Conservation (phyloP, 371 early-diverging fungal genomes). For the Thermomucor indicae-seudaticae region DNA sequence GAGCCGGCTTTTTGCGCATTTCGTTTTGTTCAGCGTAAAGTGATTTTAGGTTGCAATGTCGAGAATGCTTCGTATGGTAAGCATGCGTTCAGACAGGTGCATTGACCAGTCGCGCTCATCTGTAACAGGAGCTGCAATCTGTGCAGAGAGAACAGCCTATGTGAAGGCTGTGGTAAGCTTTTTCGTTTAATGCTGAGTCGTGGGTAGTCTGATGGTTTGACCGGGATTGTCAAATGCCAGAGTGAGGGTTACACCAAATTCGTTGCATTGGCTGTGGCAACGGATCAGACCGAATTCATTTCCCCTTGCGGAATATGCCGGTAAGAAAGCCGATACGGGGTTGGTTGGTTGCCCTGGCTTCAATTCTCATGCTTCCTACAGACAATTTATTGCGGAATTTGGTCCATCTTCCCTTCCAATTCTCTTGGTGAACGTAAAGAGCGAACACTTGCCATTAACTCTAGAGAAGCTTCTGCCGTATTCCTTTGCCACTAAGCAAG, state of each 20-base stretch:
- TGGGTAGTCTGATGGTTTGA: neutral
- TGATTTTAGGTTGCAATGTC: conserved; percentile 80
- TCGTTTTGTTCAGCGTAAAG: neutral
- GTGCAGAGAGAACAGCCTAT: conserved; percentile 83
- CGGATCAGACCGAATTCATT: conserved; percentile 51
- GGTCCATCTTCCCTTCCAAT: conserved; percentile 55
- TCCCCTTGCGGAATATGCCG: conserved; percentile 84
- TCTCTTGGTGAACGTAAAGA: conserved; percentile 50
- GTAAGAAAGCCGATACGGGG: conserved; percentile 13
- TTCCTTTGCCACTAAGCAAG: conserved; percentile 59
- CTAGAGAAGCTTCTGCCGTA: conserved; percentile 61
- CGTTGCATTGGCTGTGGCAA: conserved; percentile 61
- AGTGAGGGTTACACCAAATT: conserved; percentile 69
- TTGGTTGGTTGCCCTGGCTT: neutral
- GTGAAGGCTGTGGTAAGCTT: conserved; percentile 73
- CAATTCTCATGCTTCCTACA: conserved; percentile 6
- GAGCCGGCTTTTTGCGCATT: too few species aligned
- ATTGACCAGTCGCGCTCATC: neutral
- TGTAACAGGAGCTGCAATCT: conserved; percentile 60
- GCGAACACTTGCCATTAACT: conserved; percentile 39
- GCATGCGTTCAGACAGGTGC: neutral
- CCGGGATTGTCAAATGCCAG: conserved; percentile 16
- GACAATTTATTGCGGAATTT: conserved; percentile 82
- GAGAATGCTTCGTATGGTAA: conserved; percentile 80
- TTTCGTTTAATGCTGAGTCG: neutral